A percentile compares a stretch with the other conserved stretches of the same genome.
phyloP scores from a whole-genome alignment of 2,329 filamentous ascomycete genomes.

The Colletotrichum euphorbiae region DNA sequence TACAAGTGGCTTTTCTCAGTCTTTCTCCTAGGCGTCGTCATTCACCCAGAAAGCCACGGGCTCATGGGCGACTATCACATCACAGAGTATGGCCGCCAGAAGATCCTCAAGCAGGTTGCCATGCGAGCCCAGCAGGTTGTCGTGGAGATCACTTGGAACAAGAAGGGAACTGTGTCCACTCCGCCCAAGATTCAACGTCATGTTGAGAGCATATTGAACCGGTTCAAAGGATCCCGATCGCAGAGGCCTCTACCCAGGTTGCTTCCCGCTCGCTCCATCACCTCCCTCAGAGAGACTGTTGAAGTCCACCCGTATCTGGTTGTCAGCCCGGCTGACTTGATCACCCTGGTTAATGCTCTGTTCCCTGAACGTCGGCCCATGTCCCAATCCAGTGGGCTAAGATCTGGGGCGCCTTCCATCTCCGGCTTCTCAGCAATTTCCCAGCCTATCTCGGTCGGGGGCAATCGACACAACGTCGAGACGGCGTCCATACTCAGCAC shows the following conservation, averaged over 20 bases:
- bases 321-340: constrained; percentile 81
- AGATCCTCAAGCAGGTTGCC: constrained; percentile 82
- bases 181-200: constrained; percentile 73
- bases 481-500: constrained; percentile 78
- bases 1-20: constrained; percentile 93
- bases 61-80: constrained; percentile 92
- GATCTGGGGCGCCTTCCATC: constrained; percentile 74
- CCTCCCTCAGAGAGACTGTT: constrained; percentile 78
- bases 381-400: constrained; percentile 72
- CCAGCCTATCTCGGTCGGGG: constrained; percentile 73
- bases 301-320: constrained; percentile 85
- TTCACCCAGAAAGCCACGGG: constrained; percentile 85
- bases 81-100: constrained; percentile 88
- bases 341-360: constrained; percentile 83
- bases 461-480: constrained; percentile 68
- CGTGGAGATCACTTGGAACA: constrained; percentile 80
- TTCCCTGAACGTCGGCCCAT: constrained; percentile 80
- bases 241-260: constrained; percentile 67
- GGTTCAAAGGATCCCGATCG: constrained; percentile 68
- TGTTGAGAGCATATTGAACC: constrained; percentile 76
- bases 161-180: constrained; percentile 70
- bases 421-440: constrained; percentile 77
- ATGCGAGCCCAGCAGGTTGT: constrained; percentile 83
- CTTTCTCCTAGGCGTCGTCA: constrained; percentile 85
- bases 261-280: constrained; percentile 77